Conservation (phyloP, 179 eudicot genomes). For the Spergularia azorica region DNA sequence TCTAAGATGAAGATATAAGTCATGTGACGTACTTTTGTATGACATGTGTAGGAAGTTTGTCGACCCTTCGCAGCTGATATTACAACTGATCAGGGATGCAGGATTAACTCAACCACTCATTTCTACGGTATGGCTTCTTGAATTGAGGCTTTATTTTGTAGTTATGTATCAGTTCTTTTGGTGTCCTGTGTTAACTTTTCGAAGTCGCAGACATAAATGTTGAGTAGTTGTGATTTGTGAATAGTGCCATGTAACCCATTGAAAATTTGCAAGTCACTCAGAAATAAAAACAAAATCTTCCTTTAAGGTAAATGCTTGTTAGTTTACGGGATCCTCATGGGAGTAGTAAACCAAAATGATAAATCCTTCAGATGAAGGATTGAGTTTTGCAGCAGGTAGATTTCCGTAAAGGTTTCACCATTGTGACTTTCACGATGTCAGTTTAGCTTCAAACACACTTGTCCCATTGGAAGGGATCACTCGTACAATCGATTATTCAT, state of each 20-base stretch:
- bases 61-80: conserved; percentile 3
- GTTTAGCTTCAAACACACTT: not conserved
- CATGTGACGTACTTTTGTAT: not conserved
- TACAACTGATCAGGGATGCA: not conserved
- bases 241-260: not conserved
- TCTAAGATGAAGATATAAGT: not conserved
- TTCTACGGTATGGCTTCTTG: conserved; percentile 10
- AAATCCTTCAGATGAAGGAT: not conserved
- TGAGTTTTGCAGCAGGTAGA: not conserved
- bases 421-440: not conserved
- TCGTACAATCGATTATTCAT: not conserved
- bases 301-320: not conserved
- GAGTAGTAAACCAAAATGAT: not conserved
- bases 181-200: not conserved
- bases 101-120: conserved; percentile 9
- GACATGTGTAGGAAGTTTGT: conserved; percentile 4
- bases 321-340: not conserved
- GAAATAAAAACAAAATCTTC: not conserved
- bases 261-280: not conserved
- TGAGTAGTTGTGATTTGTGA: conserved; percentile 2
- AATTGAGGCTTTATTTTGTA: conserved; percentile 1
- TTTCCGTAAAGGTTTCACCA: not conserved
- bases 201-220: not conserved
- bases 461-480: not conserved
- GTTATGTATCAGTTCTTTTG: conserved; percentile 3